Base-by-base conservation (phyloP, 768 basidiomycete genomes). In the Russula brevipes region DNA sequence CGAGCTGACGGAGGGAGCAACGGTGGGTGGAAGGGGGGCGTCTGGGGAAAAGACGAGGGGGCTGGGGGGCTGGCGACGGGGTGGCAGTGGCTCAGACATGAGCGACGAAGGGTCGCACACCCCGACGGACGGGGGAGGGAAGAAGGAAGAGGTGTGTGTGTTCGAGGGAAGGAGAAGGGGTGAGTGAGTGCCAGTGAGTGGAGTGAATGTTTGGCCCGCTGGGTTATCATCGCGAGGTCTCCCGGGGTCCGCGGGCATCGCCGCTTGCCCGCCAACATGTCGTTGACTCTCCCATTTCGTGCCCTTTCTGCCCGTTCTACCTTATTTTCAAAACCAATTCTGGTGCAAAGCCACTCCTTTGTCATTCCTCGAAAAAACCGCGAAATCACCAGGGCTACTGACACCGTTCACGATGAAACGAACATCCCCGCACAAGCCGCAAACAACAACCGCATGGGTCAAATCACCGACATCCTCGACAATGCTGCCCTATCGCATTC, bases 1-100 rank as follows among this genome's bases (percentile, higher is more conserved):
- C 8, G 66, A 64, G 69, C 70, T 72, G 60, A 62, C 60, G 35
- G 68, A 65, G 16, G 66, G 65, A 35, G 68, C 58, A 19, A 69
- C 80, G 76, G 41, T 53, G 42, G 54, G 61, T 5, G 67, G 61
- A 47, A 76, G 69, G 64, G 83, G 81, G 41, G 83, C 75, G 69
- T 89, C 87, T 64, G 88, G 85, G 54, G 86, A 79, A 72, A 91
- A 87, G 51, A 91, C 83, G 73, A 91, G 88, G 65, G 89, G 89
- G 69, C 87, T 88, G n/a, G 90, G 88, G 47, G 84, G 85, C 70
- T 71, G 75, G 66, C 72, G 78, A 68, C 74, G 76, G 66, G 66
- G 69, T 44, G 64, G 57, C 60, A 67, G 68, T 64, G 73, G 70
- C 59, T 75, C 75, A 64, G 75, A 73, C 74, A 75, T 76, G 69